Base-by-base conservation (phyloP, 176 grass and related monocot species). In the Carex scoparia region DNA sequence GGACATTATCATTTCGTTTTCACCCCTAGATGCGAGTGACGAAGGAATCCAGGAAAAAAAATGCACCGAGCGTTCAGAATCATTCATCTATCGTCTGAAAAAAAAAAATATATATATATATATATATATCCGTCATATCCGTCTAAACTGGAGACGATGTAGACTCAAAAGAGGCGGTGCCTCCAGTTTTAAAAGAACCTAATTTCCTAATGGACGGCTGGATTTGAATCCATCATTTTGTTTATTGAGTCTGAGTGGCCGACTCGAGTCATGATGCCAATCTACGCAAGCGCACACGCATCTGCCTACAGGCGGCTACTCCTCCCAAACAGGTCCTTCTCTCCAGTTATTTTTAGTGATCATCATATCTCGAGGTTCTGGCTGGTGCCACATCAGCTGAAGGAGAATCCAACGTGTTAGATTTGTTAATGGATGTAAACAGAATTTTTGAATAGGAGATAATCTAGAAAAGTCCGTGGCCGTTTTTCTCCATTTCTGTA, bases 201-300 rank as follows among this genome's bases (percentile, higher is more conserved):
- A 59, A 16, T 7, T 63, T 63, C 23, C 61, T 63, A 63, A 63
- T 63, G 6, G 19, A 63, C 61, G 61, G 61, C 61, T 10, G 7
- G 61, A 64, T 64, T 64, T 64, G 2, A 31, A 64, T 64, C 61
- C 61, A 64, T 10, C 23, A 23, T 61, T 28, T 10, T 64, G 10
- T 23, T 10, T 64, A 5, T 13, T 74, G 12, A 74, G 37, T 18
- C 69, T 19, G n/a, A n/a, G 28, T 49, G 48, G 11, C 48, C 48
- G 48, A 51, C 48, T 51, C 48, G 10, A 10, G 48, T 51, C 48
- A 51, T 2, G 48, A 51, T 51, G 48, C 9, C 48, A 51, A 23
- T 51, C 9, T 44, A 49, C 44, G 73, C 73, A 78, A 78, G 72
- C 72, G 7, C 73, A 78, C 23, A 77, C 72, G 72, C 72, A 40